A percentile compares a stretch with the other conserved stretches of the same genome.
Conservation (phyloP, 257 asterid genomes). For the Salvia rosmarinus region DNA sequence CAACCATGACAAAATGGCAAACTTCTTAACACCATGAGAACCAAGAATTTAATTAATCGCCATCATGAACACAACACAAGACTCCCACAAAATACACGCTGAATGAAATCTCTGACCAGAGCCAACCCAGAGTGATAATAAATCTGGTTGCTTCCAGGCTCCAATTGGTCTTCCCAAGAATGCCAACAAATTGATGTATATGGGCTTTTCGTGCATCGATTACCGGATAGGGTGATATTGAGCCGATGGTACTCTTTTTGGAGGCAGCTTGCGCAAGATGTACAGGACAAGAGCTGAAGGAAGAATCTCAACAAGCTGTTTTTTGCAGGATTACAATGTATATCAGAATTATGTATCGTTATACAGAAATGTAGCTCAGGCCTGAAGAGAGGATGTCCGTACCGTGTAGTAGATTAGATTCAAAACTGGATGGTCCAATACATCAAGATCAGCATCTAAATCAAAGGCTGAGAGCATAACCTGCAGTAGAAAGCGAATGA, state of each 20-base stretch:
- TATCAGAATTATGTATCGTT: slow-evolving; percentile 25
- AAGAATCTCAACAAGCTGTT: slow-evolving; percentile 79
- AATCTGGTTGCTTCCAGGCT: slow-evolving; percentile 44
- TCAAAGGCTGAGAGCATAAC: slow-evolving; percentile 83
- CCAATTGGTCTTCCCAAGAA: slow-evolving; percentile 27
- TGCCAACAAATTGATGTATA: slow-evolving; percentile 19
- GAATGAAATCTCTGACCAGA: slow-evolving; percentile 24
- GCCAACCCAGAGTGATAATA: slow-evolving; percentile 48
- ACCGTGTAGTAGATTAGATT: slow-evolving; percentile 85
- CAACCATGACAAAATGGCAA: slow-evolving; percentile 20
- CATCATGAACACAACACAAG: slow-evolving; percentile 17
- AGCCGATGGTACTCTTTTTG: slow-evolving; percentile 58
- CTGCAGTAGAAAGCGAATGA: slow-evolving; percentile 43
- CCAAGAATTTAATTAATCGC: slow-evolving; percentile 22
- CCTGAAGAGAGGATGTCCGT: slow-evolving; percentile 25
- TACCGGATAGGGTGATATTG: slow-evolving; percentile 70
- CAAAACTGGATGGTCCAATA: slow-evolving; percentile 77
- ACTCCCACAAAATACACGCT: slow-evolving; percentile 33
- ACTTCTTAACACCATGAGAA: slow-evolving; percentile 27
- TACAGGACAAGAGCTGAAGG: slow-evolving; percentile 73
- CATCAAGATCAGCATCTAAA: slow-evolving; percentile 74
- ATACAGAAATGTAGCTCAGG: neutral
- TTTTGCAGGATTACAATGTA: slow-evolving; percentile 20
- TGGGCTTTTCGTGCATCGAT: neutral
- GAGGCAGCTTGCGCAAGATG: slow-evolving; percentile 76